Conservation (phyloP, 208 protist species). For the Phytomonas sp. region DNA sequence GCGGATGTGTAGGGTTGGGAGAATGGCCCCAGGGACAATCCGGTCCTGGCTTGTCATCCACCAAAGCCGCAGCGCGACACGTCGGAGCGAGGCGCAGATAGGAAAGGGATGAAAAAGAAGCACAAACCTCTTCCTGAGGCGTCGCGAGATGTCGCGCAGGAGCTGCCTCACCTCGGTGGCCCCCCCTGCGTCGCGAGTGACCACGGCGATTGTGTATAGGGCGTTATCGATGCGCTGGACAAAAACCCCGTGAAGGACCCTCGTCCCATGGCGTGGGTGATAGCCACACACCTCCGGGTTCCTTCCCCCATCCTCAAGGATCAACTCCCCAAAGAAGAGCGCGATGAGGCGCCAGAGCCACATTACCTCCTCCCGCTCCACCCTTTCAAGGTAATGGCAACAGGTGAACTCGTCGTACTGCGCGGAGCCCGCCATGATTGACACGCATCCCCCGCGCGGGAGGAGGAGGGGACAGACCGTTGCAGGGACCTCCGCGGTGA, state of each 20-base stretch:
- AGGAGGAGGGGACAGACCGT: slow-evolving; percentile 7
- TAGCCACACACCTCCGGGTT: neutral
- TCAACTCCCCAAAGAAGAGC: slow-evolving; percentile 12
- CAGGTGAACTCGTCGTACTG: slow-evolving; percentile 31
- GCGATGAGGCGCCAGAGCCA: slow-evolving; percentile 21
- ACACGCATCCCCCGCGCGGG: slow-evolving; percentile 21
- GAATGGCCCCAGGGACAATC: slow-evolving; percentile 27
- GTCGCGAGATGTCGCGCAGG: slow-evolving; percentile 16
- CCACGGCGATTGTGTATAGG: slow-evolving; percentile 32
- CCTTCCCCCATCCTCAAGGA: slow-evolving; percentile 9
- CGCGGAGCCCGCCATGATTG: slow-evolving; percentile 29
- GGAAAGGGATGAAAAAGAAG: slow-evolving; percentile 21
- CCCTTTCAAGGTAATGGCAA: slow-evolving; percentile 24
- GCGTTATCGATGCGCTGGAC: slow-evolving; percentile 15
- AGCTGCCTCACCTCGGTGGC: slow-evolving; percentile 12
- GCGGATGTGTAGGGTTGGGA: slow-evolving; percentile 42
- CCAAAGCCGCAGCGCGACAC: slow-evolving; percentile 33
- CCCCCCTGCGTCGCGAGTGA: slow-evolving; percentile 21
- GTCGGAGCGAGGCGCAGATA: slow-evolving; percentile 35
- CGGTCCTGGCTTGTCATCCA: slow-evolving; percentile 42
- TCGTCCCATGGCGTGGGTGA: neutral
- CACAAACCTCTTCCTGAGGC: slow-evolving; percentile 10
- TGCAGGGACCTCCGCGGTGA: neutral
- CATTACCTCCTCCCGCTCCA: slow-evolving; percentile 14
- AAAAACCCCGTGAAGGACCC: slow-evolving; percentile 25